Evolutionary conservation across 2,329 filamentous ascomycete species (phyloP), one percentile per base, ranked within the genome.

Genomic region (Blastomyces gilchristii): DNA sequence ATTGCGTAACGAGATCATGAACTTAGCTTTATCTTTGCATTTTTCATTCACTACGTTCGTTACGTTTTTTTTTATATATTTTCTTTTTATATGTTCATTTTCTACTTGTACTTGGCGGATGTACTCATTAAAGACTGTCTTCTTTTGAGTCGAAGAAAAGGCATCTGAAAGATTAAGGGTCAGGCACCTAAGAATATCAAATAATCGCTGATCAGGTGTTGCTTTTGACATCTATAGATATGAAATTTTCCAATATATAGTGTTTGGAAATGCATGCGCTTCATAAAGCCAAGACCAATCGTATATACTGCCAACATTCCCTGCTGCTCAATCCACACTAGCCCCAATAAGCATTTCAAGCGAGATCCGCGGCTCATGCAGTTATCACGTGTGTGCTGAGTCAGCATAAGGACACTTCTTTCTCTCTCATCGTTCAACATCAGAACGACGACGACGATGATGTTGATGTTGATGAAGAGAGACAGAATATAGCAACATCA

Each of bases 1-100:
- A 8, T 71, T 70, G 58, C 58, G n/a, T 60, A 34, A 60, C 28
- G 58, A 60, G 8, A 60, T 41, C 47, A 60, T 41, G 58, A 53
- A 16, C 41, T 25, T 58, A 14, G 8, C 22, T 45, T 41, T n/a
- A 7, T 57, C 39, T n/a, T 45, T 18, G n/a, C 22, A 9, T 28
- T 8, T 47, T 47, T 14, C 22, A 25, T 43, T 39, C 28, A 28
- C 3, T 28, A 4, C 28, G 28, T 28, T 34, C 4, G 9, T 37
- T 57, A 37, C 34, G 6, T 45, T 45, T 6, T 12, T 49, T 12
- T 25, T 25, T 49, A 25, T 25, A 4, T 49, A 6, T 22, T 50
- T 25, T 12, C 47, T 50, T 12, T 12, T 9, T 49, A 22, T 50
- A 11, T 28, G 9, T 28, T 22, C 9, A 11, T 28, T 4, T 50